These are phyloP conservation scores for Stephanodiscus triporus DNA, from an alignment of 108 stramenopile species.

Conservation along the genomic window DNA sequence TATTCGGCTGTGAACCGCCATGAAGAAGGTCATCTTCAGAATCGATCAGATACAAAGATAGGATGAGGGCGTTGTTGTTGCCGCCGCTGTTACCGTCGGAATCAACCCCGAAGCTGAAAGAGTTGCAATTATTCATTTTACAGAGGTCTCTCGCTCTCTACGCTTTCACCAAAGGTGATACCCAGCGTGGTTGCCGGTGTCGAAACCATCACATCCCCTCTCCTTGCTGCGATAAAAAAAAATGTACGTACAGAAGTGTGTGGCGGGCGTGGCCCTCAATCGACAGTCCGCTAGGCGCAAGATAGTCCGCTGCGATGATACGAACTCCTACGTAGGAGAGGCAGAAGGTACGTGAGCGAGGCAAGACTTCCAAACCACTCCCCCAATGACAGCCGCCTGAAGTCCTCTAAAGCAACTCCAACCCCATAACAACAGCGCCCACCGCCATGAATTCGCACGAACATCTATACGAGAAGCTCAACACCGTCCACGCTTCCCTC, in stretches of 20 bases:
- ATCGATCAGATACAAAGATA: conserved; percentile 41
- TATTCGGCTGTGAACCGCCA: not conserved
- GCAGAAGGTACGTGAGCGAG: no score
- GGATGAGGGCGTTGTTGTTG: conserved; percentile 29
- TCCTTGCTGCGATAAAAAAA: not conserved
- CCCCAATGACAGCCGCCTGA: no score
- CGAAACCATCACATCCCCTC: no score
- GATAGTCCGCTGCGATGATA: no score
- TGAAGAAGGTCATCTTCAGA: conserved; percentile 26
- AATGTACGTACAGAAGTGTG: no score
- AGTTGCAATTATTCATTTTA: not conserved
- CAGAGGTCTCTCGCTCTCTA: not conserved
- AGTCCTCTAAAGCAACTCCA: not conserved
- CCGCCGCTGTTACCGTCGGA: not conserved
- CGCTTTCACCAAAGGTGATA: no score
- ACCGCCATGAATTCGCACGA: conserved; percentile 4
- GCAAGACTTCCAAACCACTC: no score
- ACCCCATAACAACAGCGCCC: not conserved
- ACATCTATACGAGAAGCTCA: conserved; percentile 23
- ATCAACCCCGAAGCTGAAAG: not conserved
- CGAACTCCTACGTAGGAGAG: no score
- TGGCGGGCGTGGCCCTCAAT: no score
- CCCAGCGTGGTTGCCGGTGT: no score
- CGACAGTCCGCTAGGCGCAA: no score
- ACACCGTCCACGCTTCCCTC: conserved; percentile 37